Conservation (phyloP, 2,329 filamentous ascomycete species). For the Penicillium sp. region DNA sequence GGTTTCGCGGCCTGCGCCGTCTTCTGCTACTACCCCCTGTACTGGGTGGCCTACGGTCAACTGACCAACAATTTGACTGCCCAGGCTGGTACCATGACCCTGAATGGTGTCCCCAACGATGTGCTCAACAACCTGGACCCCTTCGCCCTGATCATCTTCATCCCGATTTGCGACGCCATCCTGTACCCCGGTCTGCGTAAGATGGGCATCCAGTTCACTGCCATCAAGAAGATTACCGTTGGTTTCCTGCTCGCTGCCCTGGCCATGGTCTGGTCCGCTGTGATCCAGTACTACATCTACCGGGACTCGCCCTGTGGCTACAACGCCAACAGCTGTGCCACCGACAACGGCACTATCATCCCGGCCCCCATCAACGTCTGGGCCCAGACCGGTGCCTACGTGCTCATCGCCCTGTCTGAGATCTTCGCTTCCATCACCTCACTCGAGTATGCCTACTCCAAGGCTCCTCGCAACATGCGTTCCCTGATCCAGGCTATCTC, state of each 20-base stretch:
- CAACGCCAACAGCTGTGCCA: slow-evolving; percentile 51
- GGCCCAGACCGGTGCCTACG: slow-evolving; percentile 52
- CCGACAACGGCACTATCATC: slow-evolving; percentile 18
- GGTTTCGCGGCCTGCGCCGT: slow-evolving; percentile 70
- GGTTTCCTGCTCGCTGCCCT: slow-evolving; percentile 52
- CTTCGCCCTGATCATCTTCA: slow-evolving; percentile 55
- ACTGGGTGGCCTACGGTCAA: slow-evolving; percentile 53
- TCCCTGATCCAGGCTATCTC: slow-evolving; percentile 69
- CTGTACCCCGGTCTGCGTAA: slow-evolving; percentile 54
- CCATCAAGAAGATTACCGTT: slow-evolving; percentile 55
- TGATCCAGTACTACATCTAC: slow-evolving; percentile 59
- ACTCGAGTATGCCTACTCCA: slow-evolving; percentile 75
- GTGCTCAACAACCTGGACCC: slow-evolving; percentile 57
- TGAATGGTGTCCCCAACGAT: slow-evolving; percentile 57
- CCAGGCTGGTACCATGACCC: slow-evolving; percentile 56
- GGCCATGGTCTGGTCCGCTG: slow-evolving; percentile 53
- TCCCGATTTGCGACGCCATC: slow-evolving; percentile 55
- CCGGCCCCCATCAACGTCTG: slow-evolving; percentile 65
- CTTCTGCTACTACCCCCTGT: slow-evolving; percentile 54
- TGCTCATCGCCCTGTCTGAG: slow-evolving; percentile 58
- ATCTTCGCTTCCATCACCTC: slow-evolving; percentile 64
- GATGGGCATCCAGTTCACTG: slow-evolving; percentile 51
- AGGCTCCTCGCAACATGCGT: slow-evolving; percentile 78
- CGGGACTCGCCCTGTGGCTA: slow-evolving; percentile 61
- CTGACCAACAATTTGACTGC: slow-evolving; percentile 57